Evolutionary conservation across 164 flowering plant species (phyloP), one percentile per base, ranked within the genome.

Genomic region (Sextonia rubra): DNA sequence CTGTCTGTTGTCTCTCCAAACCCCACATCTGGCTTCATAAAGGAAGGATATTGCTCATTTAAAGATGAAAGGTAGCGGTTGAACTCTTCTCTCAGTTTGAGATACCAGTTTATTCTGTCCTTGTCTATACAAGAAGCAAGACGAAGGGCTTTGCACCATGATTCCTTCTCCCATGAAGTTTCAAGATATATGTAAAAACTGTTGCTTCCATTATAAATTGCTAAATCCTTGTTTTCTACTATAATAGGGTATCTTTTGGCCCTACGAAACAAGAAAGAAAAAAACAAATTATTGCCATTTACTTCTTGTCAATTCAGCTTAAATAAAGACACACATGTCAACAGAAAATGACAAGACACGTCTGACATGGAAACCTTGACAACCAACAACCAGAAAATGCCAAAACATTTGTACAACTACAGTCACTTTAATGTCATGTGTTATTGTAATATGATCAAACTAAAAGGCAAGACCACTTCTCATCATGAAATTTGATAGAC

Each of bases 71-170:
- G 68, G 77, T 91, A 96, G 73, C 49, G 55, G 22, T 77, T 84
- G 73, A 96, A 96, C 52, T 90, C 97, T 64, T 73, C 65, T 32
- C 75, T 84, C 83, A 91, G 75, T 71, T 79, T 79, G 73, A 74
- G 30, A 73, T 82, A 82, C 90, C 92, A 88, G 49, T 76, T 63
- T 44, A 78, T 69, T 73, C 71, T 88, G 73, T 84, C 84, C 32
- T 82, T 80, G 73, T 86, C 86, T 26, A 77, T 77, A 77, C 82
- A 81, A 12, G 99, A 86, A 77, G 98, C 93, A 69, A 90, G 79
- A 49, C 97, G 97, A 47, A 96, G 95, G 71, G 97, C 95, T 79
- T 86, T 90, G 80, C 98, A 91, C 99, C 99, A 96, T 47, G 98
- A 85, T 74, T 96, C 99, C 85, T 96, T 96, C 78, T 93, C 94